Evolutionary conservation across 768 basidiomycete species (phyloP), one percentile per base, ranked within the genome.

Genomic region (Phanerodontia chrysosporium): DNA sequence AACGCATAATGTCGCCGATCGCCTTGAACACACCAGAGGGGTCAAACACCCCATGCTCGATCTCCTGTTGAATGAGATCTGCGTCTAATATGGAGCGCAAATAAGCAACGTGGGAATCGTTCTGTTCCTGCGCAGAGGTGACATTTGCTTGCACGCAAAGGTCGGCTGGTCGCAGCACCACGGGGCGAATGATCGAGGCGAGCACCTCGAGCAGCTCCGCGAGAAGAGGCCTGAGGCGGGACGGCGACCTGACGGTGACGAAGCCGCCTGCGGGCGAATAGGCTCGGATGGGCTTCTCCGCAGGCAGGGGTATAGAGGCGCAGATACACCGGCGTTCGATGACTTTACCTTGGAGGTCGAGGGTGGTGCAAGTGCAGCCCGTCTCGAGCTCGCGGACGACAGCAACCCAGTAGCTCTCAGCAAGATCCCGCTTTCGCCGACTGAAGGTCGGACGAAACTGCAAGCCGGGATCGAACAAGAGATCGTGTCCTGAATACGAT

Each of bases 351-450:
- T 78, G 74, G 44, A 77, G 68, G 70, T 89, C 87, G 61, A 90
- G 84, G 21, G 92, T 85, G 58, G 89, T 78, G 70, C 93, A 95
- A 0, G 90, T 92, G 74, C 95, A 97, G 0, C 90, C 91, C 0
- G 75, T 75, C 67, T 88, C 82, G 24, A 95, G 77, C 75, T 98
- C 95, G 52, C 82, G 83, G 32, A 81, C 76, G 55, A 98, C 78
- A 45, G 93, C 88, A 44, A 77, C 76, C 95, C 95, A 98, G 69
- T 96, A 98, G 59, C 81, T 84, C 63, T 94, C 91, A 0, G 86
- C 80, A 36, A 83, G 76, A 51, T 86, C 83, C 51, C 83, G 70
- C 70, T 93, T 93, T 58, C 86, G 83, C 42, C 86, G 83, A 62
- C 83, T 83, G n/a, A 82, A 80, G 1, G 86, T 86, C 12, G 90